These are phyloP conservation scores for Backusella sp. DNA, from an alignment of 192 early-diverging fungal genomes.

Conservation along the genomic window DNA sequence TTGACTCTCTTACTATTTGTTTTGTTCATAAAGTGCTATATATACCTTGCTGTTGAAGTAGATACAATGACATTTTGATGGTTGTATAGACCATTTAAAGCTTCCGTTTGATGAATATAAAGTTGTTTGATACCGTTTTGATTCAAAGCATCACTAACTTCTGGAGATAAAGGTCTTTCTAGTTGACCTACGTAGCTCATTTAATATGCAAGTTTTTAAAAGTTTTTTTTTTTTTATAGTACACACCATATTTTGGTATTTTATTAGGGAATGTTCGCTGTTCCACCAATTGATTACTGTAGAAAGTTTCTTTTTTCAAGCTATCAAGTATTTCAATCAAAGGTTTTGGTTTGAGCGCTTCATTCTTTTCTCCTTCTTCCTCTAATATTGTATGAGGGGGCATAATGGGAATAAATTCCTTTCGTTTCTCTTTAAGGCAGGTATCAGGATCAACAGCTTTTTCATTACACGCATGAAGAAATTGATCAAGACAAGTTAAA, in stretches of 20 bases:
- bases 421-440: not conserved
- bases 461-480: not conserved
- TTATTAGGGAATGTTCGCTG: slow-evolving; percentile 4
- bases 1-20: not conserved
- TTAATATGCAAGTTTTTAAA: not conserved
- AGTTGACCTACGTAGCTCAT: slow-evolving; percentile 10
- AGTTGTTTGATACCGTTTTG: slow-evolving; percentile 41
- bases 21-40: not conserved
- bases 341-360: not conserved
- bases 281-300: slow-evolving; percentile 38
- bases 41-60: slow-evolving; percentile 70
- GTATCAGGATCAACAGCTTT: not conserved
- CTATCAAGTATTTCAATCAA: not conserved
- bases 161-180: slow-evolving; percentile 5
- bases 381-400: not conserved
- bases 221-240: not conserved
- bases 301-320: slow-evolving; percentile 25
- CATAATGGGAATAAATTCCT: not conserved
- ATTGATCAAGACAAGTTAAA: not conserved
- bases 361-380: not conserved
- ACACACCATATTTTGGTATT: not conserved
- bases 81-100: slow-evolving; percentile 50
- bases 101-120: slow-evolving; percentile 73
- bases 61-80: slow-evolving; percentile 60
- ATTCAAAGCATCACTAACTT: slow-evolving; percentile 11